Evolutionary conservation across 768 basidiomycete species (phyloP), one percentile per base, ranked within the genome.

Genomic region (Suillus variegatus): DNA sequence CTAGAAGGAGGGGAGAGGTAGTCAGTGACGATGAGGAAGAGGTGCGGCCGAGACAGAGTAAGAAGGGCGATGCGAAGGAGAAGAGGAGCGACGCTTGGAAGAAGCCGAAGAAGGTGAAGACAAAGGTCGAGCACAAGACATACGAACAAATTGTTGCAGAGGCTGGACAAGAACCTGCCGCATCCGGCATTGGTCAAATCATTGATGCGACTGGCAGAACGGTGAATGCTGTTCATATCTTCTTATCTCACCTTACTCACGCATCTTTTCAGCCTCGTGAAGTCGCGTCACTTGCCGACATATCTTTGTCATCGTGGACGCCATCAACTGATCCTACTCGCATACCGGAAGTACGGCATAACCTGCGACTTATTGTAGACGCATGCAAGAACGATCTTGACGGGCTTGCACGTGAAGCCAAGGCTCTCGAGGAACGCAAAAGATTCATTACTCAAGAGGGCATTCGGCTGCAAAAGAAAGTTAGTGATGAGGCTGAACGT

Each of bases 281-380:
- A 80, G 88, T 97, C 28, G 83, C 91, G 5, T 95, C 95, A 2
- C 75, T 99, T 57, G 87, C 94, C 14, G 90, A 94, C 49, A 79
- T 95, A 40, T 87, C 89, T 22, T 76, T 84, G 69, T 90, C 84
- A 65, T 87, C 86, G 3, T 97, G 95, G 95, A 89, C 92, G 12
- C 94, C 94, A 1, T 88, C 94, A 0, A 87, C 88, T 16, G 97
- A 99, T 70, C 84, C 90, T 7, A 93, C 89, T 57, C 90, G 93
- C 63, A 89, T 99, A 67, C 97, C 97, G 0, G 97, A 99, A 81
- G 87, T 99, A n/a, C 87, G 97, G 32, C 96, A 99, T 75, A 99
- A 99, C 75, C 79, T 99, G 35, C 88, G 92, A 5, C 85, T 98
- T 51, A 94, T 99, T 41, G 84, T 87, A 2, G 93, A 95, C 56